Conservation (phyloP, 2,329 filamentous ascomycete species). For the Macrophomina pseudophaseolina region DNA sequence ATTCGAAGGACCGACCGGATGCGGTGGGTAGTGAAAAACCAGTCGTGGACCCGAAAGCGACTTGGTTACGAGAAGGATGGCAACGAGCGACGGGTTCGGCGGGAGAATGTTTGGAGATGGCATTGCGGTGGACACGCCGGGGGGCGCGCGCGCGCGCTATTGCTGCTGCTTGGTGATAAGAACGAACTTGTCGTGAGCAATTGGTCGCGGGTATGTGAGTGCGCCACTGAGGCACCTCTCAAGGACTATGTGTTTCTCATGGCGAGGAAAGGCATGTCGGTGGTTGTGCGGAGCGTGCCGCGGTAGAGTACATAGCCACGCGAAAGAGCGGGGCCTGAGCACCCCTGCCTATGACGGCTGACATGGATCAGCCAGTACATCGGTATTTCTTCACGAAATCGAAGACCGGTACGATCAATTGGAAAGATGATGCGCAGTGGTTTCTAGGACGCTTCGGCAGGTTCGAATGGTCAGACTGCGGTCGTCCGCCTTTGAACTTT, state of each 20-base stretch:
- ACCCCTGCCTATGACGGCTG: neutral
- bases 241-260: slow-evolving; percentile 1
- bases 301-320: neutral
- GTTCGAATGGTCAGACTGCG: too few relatives aligned
- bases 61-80: slow-evolving; percentile 48
- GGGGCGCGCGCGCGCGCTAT: neutral
- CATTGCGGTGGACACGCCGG: neutral
- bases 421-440: too few relatives aligned
- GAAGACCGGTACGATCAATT: too few relatives aligned
- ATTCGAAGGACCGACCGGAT: slow-evolving; percentile 42
- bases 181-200: neutral
- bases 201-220: neutral
- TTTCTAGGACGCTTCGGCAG: too few relatives aligned
- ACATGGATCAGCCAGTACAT: slow-evolving; percentile 6
- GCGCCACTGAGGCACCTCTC: slow-evolving; percentile 12
- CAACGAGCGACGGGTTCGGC: slow-evolving; percentile 39
- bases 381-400: neutral
- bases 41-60: slow-evolving; percentile 43
- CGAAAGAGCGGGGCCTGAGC: slow-evolving; percentile 13
- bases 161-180: neutral
- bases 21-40: slow-evolving; percentile 51
- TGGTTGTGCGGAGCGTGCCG: neutral
- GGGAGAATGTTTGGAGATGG: slow-evolving; percentile 26
- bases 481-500: neutral
- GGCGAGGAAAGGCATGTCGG: neutral